phyloP scores from a whole-genome alignment of 805 yeast genomes.

The Torulaspora quercuum region DNA sequence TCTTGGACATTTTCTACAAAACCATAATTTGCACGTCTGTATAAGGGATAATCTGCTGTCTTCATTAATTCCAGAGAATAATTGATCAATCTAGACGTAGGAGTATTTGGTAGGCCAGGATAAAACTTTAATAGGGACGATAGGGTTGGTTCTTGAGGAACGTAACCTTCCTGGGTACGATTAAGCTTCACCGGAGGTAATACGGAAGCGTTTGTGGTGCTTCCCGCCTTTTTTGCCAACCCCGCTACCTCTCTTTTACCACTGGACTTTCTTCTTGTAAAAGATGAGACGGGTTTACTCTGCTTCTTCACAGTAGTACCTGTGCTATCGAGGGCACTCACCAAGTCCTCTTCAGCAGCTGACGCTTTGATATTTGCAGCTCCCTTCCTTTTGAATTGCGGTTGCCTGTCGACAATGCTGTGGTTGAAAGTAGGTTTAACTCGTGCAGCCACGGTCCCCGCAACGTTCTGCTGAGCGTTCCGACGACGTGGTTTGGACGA shows the following conservation, averaged over 20 bases:
- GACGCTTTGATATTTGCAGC: constrained; percentile 7
- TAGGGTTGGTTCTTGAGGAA: constrained; percentile 28
- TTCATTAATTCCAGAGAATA: constrained; percentile 25
- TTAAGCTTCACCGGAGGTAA: constrained; percentile 8
- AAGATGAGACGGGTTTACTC: constrained; percentile 2
- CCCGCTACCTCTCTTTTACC: constrained; percentile 19
- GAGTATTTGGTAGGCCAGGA: constrained; percentile 22
- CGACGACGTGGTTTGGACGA: constrained; percentile 7
- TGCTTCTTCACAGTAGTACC: constrained; percentile 2
- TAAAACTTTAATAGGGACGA: constrained; percentile 26
- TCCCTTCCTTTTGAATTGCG: constrained; percentile 18
- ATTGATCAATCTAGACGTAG: constrained; percentile 20
- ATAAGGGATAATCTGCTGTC: constrained; percentile 27
- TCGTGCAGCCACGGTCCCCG: constrained; percentile 13
- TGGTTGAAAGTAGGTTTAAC: constrained; percentile 19
- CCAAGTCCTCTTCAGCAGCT: constrained; percentile 12
- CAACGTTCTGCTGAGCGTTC: constrained; percentile 6
- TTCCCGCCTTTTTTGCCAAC: constrained; percentile 8
- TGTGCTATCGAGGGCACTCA: constrained; percentile 18
- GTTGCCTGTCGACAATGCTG: constrained; percentile 20
- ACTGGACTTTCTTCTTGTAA: constrained; percentile 5
- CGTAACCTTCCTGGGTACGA: constrained; percentile 12
- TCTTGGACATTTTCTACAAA: constrained; percentile 6
- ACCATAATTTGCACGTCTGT: constrained; percentile 27
- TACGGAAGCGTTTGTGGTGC: constrained; percentile 1